phyloP scores from a whole-genome alignment of 768 basidiomycete genomes.

The Suillus subalutaceus region DNA sequence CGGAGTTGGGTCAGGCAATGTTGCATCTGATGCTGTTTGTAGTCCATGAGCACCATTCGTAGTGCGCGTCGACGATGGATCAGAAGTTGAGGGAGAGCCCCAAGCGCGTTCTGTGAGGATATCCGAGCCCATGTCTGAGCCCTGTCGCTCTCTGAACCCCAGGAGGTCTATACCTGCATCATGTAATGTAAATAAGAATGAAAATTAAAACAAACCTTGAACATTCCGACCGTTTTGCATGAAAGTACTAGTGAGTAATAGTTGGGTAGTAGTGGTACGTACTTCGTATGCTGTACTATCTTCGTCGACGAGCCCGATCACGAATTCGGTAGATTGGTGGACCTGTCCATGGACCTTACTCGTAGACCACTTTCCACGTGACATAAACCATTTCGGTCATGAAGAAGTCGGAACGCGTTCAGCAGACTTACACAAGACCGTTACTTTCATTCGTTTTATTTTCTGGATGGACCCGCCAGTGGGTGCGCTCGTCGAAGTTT shows the following conservation, averaged over 20 bases:
- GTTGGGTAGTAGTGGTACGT: neutral
- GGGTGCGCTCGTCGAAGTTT: slow-evolving; percentile 78
- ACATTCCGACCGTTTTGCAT: slow-evolving; percentile 35
- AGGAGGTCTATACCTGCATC: slow-evolving; percentile 24
- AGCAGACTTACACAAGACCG: neutral
- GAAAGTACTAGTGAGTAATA: neutral
- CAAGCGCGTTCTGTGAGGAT: slow-evolving; percentile 57
- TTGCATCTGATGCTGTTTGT: slow-evolving; percentile 49
- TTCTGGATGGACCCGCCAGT: slow-evolving; percentile 46
- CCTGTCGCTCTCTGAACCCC: slow-evolving; percentile 20
- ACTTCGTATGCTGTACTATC: neutral
- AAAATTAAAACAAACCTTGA: slow-evolving; percentile 23
- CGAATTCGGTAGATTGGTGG: neutral
- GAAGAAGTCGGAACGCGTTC: neutral
- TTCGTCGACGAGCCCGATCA: neutral
- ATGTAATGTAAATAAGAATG: slow-evolving; percentile 13
- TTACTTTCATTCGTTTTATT: neutral
- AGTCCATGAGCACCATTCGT: slow-evolving; percentile 37
- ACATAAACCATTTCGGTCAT: neutral
- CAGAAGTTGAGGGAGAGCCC: slow-evolving; percentile 50
- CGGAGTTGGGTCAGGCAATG: slow-evolving; percentile 51
- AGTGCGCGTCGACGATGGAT: slow-evolving; percentile 46
- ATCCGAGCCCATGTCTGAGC: slow-evolving; percentile 47
- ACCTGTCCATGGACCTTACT: neutral
- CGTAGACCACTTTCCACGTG: neutral